These are phyloP conservation scores for Ustilago crameri DNA, from an alignment of 1,284 basidiomycete genomes.

Conservation along the genomic window DNA sequence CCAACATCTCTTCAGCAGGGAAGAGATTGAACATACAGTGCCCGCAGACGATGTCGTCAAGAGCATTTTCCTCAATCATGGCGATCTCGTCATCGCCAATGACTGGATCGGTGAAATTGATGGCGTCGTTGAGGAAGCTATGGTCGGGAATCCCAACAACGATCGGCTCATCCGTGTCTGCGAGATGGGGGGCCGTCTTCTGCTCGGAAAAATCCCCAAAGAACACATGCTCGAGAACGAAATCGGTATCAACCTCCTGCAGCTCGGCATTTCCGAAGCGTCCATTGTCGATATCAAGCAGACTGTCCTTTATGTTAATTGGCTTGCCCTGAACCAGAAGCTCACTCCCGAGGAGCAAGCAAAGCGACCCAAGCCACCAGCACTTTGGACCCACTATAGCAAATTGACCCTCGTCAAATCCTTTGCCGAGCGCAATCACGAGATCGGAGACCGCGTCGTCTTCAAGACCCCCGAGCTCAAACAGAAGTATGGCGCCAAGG, in stretches of 20 bases:
- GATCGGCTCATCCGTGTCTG: constrained; percentile 29
- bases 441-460: constrained; percentile 67
- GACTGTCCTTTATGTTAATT: constrained; percentile 81
- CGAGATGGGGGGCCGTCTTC: constrained; percentile 37
- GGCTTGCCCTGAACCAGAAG: constrained; percentile 87
- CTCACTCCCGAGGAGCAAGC: constrained; percentile 50
- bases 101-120: constrained; percentile 86
- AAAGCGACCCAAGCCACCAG: constrained; percentile 38
- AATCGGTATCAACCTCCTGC: constrained; percentile 68
- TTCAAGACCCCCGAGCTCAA: constrained; percentile 52
- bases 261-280: constrained; percentile 53
- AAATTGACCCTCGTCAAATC: constrained; percentile 44
- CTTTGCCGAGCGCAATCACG: constrained; percentile 48
- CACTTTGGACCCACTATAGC: constrained; percentile 42
- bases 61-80: constrained; percentile 64
- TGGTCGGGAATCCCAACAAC: constrained; percentile 73
- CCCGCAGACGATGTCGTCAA: constrained; percentile 73
- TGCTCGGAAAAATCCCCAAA: constrained; percentile 37
- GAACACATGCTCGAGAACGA: constrained; percentile 64
- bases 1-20: constrained; percentile 79
- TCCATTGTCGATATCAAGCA: constrained; percentile 78
- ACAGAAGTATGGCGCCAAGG: constrained; percentile 43
- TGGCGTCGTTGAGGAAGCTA: constrained; percentile 82
- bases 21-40: constrained; percentile 76
- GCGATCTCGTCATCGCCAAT: constrained; percentile 74